Conservation (phyloP, 352 stramenopile species). For the Pythium volutum region DNA sequence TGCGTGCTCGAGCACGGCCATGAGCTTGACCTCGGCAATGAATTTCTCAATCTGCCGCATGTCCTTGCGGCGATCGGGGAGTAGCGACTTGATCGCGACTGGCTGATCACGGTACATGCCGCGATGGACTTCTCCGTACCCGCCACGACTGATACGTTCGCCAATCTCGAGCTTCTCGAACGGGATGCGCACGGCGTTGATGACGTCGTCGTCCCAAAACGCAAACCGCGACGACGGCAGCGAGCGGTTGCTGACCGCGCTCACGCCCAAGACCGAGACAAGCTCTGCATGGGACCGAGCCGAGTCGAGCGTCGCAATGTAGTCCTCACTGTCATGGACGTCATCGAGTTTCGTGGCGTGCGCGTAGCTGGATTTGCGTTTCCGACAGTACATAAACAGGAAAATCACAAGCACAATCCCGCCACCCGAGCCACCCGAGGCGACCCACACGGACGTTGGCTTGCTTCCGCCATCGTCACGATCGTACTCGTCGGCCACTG, state of each 20-base stretch:
- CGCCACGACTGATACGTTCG: conserved; percentile 42
- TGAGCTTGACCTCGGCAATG: conserved; percentile 52
- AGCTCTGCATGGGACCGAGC: not conserved
- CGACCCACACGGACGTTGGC: not conserved
- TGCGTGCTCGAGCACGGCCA: conserved; percentile 53
- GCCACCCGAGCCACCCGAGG: not conserved
- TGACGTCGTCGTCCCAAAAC: conserved; percentile 18
- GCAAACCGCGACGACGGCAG: conserved; percentile 2
- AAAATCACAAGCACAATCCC: not conserved
- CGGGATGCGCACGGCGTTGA: conserved; percentile 35
- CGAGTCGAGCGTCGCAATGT: conserved; percentile 4
- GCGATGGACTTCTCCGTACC: conserved; percentile 50
- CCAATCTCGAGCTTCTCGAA: conserved; percentile 41
- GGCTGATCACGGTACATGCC: conserved; percentile 41
- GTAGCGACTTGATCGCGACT: conserved; percentile 57
- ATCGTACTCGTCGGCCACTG: not conserved
- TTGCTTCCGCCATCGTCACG: not conserved
- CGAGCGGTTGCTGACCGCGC: not conserved
- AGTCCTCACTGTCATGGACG: not conserved
- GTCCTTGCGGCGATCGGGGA: conserved; percentile 45
- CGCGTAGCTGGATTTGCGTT: not conserved
- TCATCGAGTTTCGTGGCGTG: not conserved
- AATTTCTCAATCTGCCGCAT: conserved; percentile 53
- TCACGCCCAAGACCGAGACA: conserved; percentile 1
- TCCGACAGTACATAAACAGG: not conserved